These are phyloP conservation scores for Vicia faba DNA, from an alignment of 306 rosid genomes.

Conservation along the genomic window DNA sequence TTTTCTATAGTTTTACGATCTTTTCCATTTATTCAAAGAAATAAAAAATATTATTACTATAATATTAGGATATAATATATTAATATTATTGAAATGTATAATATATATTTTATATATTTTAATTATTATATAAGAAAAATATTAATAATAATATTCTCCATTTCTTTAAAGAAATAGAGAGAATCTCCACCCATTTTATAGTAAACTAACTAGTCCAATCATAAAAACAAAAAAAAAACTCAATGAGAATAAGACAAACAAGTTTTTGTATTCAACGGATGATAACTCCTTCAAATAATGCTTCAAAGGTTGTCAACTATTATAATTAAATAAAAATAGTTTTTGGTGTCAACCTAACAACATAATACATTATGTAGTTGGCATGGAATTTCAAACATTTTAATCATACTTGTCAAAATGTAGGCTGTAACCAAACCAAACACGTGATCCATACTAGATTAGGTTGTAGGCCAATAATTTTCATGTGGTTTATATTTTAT, in stretches of 20 bases:
- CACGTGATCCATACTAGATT: constrained; percentile 37
- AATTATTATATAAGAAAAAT: too few relatives aligned
- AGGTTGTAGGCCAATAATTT: constrained; percentile 21
- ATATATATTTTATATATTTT: too few relatives aligned
- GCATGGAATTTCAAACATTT: constrained; percentile 35
- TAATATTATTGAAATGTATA: too few relatives aligned
- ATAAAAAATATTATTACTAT: too few relatives aligned
- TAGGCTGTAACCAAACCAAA: constrained; percentile 11
- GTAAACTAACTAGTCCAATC: too few relatives aligned
- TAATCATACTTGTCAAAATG: background rate
- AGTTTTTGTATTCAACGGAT: constrained; percentile 51
- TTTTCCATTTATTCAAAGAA: too few relatives aligned
- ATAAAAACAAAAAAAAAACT: constrained; percentile 48
- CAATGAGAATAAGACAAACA: constrained; percentile 42
- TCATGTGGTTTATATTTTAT: background rate
- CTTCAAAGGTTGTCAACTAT: constrained; percentile 54
- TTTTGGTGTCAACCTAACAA: constrained; percentile 29
- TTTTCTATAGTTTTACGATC: too few relatives aligned
- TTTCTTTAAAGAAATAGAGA: too few relatives aligned
- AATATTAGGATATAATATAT: too few relatives aligned
- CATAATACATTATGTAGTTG: too few relatives aligned
- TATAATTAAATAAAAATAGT: background rate
- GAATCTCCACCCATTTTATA: too few relatives aligned
- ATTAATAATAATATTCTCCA: too few relatives aligned
- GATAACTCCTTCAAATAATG: constrained; percentile 61